Evolutionary conservation across 2,329 filamentous ascomycete species (phyloP).

Genomic region (Colletotrichum aenigma): DNA sequence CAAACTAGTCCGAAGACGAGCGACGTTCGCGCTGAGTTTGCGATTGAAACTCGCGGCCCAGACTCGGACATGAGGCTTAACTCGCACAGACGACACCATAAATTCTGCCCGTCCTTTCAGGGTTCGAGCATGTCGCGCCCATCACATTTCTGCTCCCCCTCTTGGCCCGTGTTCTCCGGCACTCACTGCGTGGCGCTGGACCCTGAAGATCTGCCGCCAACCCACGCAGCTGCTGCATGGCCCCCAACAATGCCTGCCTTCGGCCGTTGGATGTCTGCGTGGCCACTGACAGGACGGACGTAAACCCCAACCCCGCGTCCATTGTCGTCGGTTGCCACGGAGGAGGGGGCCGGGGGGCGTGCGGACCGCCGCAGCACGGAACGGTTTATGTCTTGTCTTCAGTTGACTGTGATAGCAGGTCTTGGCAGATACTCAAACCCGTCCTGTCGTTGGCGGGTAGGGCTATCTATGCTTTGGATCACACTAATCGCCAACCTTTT

Average conservation of each 20-base stretch:
- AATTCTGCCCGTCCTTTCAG: not conserved
- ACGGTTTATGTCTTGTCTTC: not conserved
- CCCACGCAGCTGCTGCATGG: not conserved
- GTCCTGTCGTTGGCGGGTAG: not conserved
- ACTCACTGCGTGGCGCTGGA: not conserved
- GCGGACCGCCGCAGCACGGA: not conserved
- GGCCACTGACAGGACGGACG: not conserved
- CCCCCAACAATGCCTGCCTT: not conserved
- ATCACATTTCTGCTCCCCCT: not conserved
- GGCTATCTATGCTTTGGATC: not conserved
- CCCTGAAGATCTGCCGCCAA: not conserved
- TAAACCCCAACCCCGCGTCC: not conserved
- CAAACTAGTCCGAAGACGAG: not conserved
- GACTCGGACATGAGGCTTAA: not conserved
- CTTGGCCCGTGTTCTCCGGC: not conserved
- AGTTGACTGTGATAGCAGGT: not conserved
- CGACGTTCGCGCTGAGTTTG: not conserved
- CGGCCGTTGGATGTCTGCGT: not conserved
- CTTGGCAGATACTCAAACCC: not conserved
- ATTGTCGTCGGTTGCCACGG: not conserved
- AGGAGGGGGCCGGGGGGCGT: not conserved
- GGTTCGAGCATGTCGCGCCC: not conserved
- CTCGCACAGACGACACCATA: slow-evolving; percentile 1
- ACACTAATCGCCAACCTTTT: not conserved
- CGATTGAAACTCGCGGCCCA: not conserved